Conservation (phyloP, 1,284 basidiomycete genomes). For the Moesziomyces sp. region DNA sequence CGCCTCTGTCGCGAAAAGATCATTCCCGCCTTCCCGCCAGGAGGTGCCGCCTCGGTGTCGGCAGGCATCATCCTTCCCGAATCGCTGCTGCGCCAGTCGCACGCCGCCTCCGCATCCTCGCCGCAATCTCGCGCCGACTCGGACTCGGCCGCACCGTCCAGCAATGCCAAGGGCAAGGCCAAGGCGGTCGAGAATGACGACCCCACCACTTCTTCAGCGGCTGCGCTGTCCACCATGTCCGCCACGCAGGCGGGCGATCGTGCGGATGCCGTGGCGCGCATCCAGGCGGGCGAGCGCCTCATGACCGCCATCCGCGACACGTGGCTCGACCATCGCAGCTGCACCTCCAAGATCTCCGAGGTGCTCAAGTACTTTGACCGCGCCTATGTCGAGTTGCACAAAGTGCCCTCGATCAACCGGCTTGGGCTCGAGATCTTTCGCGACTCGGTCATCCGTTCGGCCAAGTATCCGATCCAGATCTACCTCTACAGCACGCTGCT, state of each 20-base stretch:
- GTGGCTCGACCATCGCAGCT: conserved; percentile 93
- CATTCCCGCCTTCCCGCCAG: conserved; percentile 80
- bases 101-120: no score
- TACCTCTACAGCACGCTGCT: conserved; percentile 85
- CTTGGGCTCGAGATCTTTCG: conserved; percentile 87
- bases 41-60: conserved; percentile 69
- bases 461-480: conserved; percentile 77
- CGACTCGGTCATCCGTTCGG: conserved; percentile 77
- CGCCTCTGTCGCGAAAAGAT: conserved; percentile 81
- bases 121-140: conserved; percentile 3
- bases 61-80: conserved; percentile 68
- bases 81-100: conserved; percentile 68
- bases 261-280: conserved; percentile 59
- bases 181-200: conserved; percentile 20
- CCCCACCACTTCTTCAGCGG: conserved; percentile 11
- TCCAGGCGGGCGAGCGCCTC: conserved; percentile 81
- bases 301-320: conserved; percentile 84
- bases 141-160: conserved; percentile 1
- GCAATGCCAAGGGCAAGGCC: conserved; percentile 55
- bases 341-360: conserved; percentile 88
- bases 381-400: conserved; percentile 60
- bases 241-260: conserved; percentile 49
- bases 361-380: conserved; percentile 89
- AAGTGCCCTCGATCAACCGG: conserved; percentile 76
- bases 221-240: conserved; percentile 41